These are phyloP conservation scores for Aspergillus funiculosus DNA, from an alignment of 495 filamentous ascomycete species.

Conservation along the genomic window DNA sequence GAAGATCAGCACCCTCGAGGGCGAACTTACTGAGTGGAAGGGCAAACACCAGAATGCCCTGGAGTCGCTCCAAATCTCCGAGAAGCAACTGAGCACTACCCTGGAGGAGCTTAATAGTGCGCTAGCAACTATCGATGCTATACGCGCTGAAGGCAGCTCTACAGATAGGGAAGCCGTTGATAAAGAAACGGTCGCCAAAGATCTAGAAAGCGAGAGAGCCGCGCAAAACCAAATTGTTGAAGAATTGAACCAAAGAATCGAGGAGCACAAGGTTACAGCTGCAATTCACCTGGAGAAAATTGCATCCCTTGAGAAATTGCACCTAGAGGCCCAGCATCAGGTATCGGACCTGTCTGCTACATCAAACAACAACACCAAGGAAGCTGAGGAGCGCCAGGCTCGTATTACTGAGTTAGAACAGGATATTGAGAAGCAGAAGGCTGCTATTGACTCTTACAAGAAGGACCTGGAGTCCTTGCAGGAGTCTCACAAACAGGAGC, in stretches of 20 bases:
- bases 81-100: slow-evolving; percentile 64
- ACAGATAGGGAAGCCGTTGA: slow-evolving; percentile 34
- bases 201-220: slow-evolving; percentile 46
- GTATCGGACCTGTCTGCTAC: slow-evolving; percentile 40
- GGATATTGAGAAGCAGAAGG: slow-evolving; percentile 50
- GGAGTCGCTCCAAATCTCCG: slow-evolving; percentile 64
- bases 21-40: slow-evolving; percentile 70
- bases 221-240: slow-evolving; percentile 63
- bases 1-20: slow-evolving; percentile 66
- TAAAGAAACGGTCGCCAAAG: slow-evolving; percentile 40
- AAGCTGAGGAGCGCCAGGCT: slow-evolving; percentile 45
- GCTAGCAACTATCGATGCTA: slow-evolving; percentile 39
- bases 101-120: slow-evolving; percentile 64
- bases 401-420: slow-evolving; percentile 52
- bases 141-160: slow-evolving; percentile 37
- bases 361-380: slow-evolving; percentile 27
- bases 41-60: slow-evolving; percentile 65
- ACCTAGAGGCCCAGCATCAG: slow-evolving; percentile 52
- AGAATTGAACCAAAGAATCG: slow-evolving; percentile 65
- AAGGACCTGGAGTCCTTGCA: slow-evolving; percentile 48
- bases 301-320: slow-evolving; percentile 58
- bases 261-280: slow-evolving; percentile 69
- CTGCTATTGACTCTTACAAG: slow-evolving; percentile 49
- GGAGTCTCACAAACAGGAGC: slow-evolving; percentile 47
- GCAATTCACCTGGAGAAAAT: slow-evolving; percentile 58